Evolutionary conservation across 225 moss, liverwort and hornwort species (phyloP), one percentile per base, ranked within the genome.

Genomic region (Bryum argenteum): DNA sequence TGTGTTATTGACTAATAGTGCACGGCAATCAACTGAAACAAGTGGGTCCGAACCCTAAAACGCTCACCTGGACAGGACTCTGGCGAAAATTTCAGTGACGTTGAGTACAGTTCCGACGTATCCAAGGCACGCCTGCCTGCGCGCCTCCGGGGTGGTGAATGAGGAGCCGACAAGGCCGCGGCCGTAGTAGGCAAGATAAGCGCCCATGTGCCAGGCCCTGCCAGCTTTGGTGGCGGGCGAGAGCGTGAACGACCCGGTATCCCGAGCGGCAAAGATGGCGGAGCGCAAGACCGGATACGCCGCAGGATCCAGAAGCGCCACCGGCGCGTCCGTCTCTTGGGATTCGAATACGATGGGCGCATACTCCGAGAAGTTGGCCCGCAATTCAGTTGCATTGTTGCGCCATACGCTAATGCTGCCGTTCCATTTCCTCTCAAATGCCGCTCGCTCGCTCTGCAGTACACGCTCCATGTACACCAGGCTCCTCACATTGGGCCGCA

Each of bases 161-260:
- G 76, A 82, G 15, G 70, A 60, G 0, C 71, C 74, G 2, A 70
- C 63, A 2, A 17, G 37, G 2, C 61, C 79, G 9, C 51, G 58
- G 4, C 92, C 92, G 40, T 90, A 95, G 59, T 85, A 87, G 14
- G 95, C 89, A 48, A 92, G 78, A 67, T 87, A 95, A 21, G 81
- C 80, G 48, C 89, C 92, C 81, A 85, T 84, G 8, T 20, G 73
- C 95, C 92, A 95, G 5, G 77, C 40, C 37, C 13, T n/a, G 9
- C 71, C 75, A n/a, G 51, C 21, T 16, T 11, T 38, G 28, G 78
- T 79, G 8, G 91, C 84, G 41, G 86, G 88, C 44, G 89, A 83
- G 80, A 92, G 88, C 9, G 91, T 75, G 65, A 82, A 62, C 22
- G 80, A 42, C 1, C 88, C 92, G 2, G 76, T 80, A 45, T 89